Evolutionary conservation across 2,329 filamentous ascomycete genomes (phyloP), one percentile per base, ranked within the genome.

Genomic region (Peltaster fructicola): DNA sequence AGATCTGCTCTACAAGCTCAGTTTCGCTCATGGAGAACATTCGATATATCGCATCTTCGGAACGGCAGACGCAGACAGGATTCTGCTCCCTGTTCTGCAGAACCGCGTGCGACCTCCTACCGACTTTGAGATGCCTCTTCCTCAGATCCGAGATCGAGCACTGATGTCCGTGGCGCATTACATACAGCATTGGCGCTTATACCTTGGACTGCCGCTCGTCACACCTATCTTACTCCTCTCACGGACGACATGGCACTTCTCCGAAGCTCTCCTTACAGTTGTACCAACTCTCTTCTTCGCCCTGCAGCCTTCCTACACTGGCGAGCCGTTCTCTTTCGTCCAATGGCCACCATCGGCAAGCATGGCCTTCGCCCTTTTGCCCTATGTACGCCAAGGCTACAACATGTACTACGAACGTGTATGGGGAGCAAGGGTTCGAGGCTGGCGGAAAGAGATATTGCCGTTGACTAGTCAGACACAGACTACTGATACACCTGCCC

Each of bases 21-120:
- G 37, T 23, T 26, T 40, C 18, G 33, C 34, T 6, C 63, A 70
- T 40, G 73, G 73, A 4, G 58, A 66, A 7, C 66, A 69, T 35
- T 65, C 69, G 2, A 60, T 77, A 38, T 65, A 70, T 35, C 50
- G 72, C 26, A 58, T 79, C 4, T 79, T 79, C 39, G 74, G 74
- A 0, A 50, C 54, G 1, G 57, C 70, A 12, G 71, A 76, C 32
- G 68, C 66, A 4, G 48, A 53, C 11, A 50, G 53, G 11, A 65
- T 76, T 17, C 50, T 75, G 5, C 46, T 32, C 5, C 56, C 57
- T 1, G 44, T 52, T 39, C 21, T 38, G 8, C 20, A 26, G 11
- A 39, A 39, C 20, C 23, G 27, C 7, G 30, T 38, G 6, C 27
- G 32, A 8, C 30, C 38, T 9, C 38, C 39, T 6, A 17, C 41